These are phyloP conservation scores for Russula emetica DNA, from an alignment of 768 basidiomycete genomes.

Conservation along the genomic window DNA sequence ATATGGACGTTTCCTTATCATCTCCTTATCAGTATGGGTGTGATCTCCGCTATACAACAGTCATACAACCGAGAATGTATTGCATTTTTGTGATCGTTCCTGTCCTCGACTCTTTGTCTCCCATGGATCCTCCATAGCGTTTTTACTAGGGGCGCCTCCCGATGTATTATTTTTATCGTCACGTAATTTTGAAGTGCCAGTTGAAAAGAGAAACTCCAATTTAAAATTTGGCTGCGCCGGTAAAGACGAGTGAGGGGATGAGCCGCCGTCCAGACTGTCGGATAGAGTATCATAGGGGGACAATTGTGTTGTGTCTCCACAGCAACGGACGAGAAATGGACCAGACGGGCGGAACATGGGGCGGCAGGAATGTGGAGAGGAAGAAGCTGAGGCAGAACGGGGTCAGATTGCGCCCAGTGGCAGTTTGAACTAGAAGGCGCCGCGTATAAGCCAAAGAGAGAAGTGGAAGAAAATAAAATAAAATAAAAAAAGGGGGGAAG, in stretches of 20 bases:
- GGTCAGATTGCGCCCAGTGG: neutral
- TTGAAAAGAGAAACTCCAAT: neutral
- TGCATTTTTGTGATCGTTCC: neutral
- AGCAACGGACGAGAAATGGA: slow-evolving; percentile 17
- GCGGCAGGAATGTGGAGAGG: slow-evolving; percentile 1
- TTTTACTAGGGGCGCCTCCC: too few species aligned
- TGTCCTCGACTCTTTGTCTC: neutral
- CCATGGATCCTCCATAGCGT: neutral
- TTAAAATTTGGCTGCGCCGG: neutral
- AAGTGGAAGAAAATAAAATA: neutral
- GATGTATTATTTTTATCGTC: neutral
- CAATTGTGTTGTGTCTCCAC: slow-evolving; percentile 24
- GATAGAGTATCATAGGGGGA: neutral
- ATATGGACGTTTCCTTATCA: neutral
- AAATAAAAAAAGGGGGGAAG: neutral
- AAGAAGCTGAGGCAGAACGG: too few species aligned
- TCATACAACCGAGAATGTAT: neutral
- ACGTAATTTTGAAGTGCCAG: neutral
- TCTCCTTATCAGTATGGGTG: neutral
- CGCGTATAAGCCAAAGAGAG: slow-evolving; percentile 13
- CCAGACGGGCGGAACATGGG: slow-evolving; percentile 1
- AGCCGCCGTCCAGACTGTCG: slow-evolving; percentile 16
- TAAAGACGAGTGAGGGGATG: too few species aligned
- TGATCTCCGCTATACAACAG: neutral
- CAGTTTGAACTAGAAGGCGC: neutral